phyloP scores from a whole-genome alignment of 768 basidiomycete species.

The Coprinopsis marcescibilis region DNA sequence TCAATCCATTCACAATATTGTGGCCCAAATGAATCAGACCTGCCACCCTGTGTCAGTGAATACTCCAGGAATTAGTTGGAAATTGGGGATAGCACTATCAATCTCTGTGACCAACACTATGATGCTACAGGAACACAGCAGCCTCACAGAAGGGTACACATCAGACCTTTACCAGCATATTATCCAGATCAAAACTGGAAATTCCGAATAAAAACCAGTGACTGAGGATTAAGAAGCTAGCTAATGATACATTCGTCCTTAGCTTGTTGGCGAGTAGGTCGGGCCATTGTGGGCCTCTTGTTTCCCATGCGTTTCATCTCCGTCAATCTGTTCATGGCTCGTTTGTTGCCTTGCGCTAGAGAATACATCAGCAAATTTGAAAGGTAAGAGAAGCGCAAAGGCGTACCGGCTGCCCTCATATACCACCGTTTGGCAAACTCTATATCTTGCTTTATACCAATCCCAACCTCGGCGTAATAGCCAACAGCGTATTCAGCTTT shows the following conservation, averaged over 20 bases:
- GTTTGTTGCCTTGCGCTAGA: slow-evolving; percentile 94
- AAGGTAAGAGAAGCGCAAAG: background rate
- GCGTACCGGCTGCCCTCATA: slow-evolving; percentile 91
- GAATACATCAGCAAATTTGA: slow-evolving; percentile 1
- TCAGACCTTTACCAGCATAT: too few species aligned
- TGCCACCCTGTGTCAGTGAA: too few species aligned
- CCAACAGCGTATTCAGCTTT: slow-evolving; percentile 99
- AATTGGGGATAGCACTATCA: too few species aligned
- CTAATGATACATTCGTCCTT: slow-evolving; percentile 86
- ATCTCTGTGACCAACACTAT: too few species aligned
- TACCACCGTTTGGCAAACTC: slow-evolving; percentile 99
- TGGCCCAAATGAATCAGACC: too few species aligned
- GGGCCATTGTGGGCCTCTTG: slow-evolving; percentile 62
- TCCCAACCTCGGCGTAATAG: slow-evolving; percentile 96
- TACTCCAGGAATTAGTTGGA: too few species aligned
- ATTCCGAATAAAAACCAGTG: too few species aligned
- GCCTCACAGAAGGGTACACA: too few species aligned
- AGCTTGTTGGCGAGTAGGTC: slow-evolving; percentile 91
- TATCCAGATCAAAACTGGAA: too few species aligned
- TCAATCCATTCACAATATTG: too few species aligned
- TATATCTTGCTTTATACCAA: slow-evolving; percentile 92
- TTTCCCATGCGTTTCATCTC: slow-evolving; percentile 90
- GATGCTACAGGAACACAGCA: too few species aligned
- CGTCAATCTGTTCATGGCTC: slow-evolving; percentile 92
- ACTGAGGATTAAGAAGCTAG: background rate